A percentile compares a stretch with the other conserved stretches of the same genome.
Evolutionary conservation across 225 moss, liverwort and hornwort genomes (phyloP).

Genomic region (Marchantia polymorpha): DNA sequence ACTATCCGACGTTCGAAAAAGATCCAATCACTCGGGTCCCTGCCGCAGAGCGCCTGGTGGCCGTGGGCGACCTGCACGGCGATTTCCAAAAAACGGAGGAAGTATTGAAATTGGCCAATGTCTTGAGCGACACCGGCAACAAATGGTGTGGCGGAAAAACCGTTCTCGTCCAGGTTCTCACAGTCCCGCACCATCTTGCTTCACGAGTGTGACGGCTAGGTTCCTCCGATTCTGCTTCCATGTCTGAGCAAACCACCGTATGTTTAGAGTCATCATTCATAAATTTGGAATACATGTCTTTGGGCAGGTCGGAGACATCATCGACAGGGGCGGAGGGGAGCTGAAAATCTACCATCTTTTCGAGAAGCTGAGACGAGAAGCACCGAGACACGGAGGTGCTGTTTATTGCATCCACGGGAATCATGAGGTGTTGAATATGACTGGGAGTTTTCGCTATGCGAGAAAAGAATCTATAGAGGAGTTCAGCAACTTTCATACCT

Average conservation of each 20-base stretch:
- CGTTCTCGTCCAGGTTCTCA: slow-evolving; percentile 20
- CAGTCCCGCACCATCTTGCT: no score
- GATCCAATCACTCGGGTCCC: neutral
- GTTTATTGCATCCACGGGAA: slow-evolving; percentile 21
- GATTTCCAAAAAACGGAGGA: slow-evolving; percentile 11
- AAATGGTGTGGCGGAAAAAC: slow-evolving; percentile 15
- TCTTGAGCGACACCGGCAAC: neutral
- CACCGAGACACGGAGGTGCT: slow-evolving; percentile 17
- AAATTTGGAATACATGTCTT: neutral
- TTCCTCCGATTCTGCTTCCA: no score
- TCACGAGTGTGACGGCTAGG: neutral
- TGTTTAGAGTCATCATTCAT: neutral
- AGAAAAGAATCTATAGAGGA: neutral
- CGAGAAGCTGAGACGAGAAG: slow-evolving; percentile 24
- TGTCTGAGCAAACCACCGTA: neutral
- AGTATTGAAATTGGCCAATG: slow-evolving; percentile 2
- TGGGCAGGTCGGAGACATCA: slow-evolving; percentile 20
- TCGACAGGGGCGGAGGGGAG: slow-evolving; percentile 22
- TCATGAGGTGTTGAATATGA: slow-evolving; percentile 19
- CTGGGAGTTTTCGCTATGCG: neutral
- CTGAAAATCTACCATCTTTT: slow-evolving; percentile 27
- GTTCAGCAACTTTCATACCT: slow-evolving; percentile 1
- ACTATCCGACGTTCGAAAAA: neutral
- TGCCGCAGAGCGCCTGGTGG: slow-evolving; percentile 1
- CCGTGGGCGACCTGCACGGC: slow-evolving; percentile 29